Evolutionary conservation across 129 eudicot genomes (phyloP), one percentile per base, ranked within the genome.

Genomic region (Kitagawia praeruptora): DNA sequence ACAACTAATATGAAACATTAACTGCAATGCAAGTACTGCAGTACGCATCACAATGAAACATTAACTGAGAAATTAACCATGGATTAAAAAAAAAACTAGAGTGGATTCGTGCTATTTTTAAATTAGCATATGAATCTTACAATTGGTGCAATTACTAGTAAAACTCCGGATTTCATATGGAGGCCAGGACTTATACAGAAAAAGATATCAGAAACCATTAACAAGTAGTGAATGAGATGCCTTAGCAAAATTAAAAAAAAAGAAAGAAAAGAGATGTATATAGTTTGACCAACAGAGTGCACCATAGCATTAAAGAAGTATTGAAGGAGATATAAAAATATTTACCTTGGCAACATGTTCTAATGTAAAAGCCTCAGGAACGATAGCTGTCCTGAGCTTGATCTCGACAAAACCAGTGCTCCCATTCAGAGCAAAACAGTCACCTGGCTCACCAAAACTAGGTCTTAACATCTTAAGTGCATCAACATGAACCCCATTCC

Each of bases 391-490:
- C 82, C 97, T 84, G 48, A 95, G 93, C 88, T 45, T 85, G 38
- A 95, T 83, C 54, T 81, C 76, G 27, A 92, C 93, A 81, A 87
- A 95, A 45, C 99, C 99, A 85, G 79, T 80, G 13, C 84, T 86
- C 25, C 97, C 99, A 70, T 87, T 90, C 23, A 95, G 83, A 15
- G 99, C 88, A 23, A 95, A 95, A 81, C 99, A 95, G 48, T 88
- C 85, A 41, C 99, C 97, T 53, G 99, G 97, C 87, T 95, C 93
- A 54, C 99, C 99, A 76, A 95, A 95, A 81, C 97, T 95, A 5
- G 99, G 99, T 46, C 67, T 85, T 77, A 95, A 78, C 93, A 95
- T 88, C 94, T 87, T 92, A 38, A 76, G 86, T 6, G 97, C 88
- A 75, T 87, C 85, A 0, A 79, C 41, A 66, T 83, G 70, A 75